phyloP scores from a whole-genome alignment of 2,329 filamentous ascomycete genomes.

The Cryphonectria carpinicola region DNA sequence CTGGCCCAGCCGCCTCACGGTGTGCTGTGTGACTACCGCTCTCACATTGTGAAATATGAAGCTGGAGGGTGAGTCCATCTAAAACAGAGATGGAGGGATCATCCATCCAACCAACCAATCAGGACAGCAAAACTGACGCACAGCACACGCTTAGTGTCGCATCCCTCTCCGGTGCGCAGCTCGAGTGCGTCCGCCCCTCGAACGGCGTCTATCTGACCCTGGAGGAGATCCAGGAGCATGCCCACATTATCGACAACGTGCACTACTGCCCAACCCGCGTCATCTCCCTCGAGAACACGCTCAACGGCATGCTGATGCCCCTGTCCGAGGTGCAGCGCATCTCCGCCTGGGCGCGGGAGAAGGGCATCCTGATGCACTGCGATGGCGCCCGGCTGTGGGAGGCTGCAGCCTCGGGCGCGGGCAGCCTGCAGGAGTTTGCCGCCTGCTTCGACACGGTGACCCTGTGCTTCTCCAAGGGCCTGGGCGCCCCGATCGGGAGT shows the following conservation, averaged over 20 bases:
- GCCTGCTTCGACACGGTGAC: slow-evolving; percentile 62
- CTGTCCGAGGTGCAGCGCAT: slow-evolving; percentile 73
- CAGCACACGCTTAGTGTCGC: slow-evolving; percentile 58
- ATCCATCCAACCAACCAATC: no score
- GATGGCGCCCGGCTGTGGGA: slow-evolving; percentile 59
- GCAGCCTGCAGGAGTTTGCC: slow-evolving; percentile 46
- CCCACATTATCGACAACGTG: slow-evolving; percentile 69
- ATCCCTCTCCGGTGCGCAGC: slow-evolving; percentile 70
- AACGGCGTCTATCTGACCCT: slow-evolving; percentile 78
- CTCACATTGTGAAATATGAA: slow-evolving; percentile 74
- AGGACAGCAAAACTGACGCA: not conserved
- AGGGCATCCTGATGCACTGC: slow-evolving; percentile 51
- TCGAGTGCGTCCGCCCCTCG: slow-evolving; percentile 66
- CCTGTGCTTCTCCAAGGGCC: slow-evolving; percentile 57
- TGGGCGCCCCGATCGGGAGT: slow-evolving; percentile 57
- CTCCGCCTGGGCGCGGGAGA: slow-evolving; percentile 65
- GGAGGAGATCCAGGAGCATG: slow-evolving; percentile 72
- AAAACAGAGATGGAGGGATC: not conserved
- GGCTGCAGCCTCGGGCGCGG: slow-evolving; percentile 48
- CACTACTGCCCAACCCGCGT: slow-evolving; percentile 80
- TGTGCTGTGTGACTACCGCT: slow-evolving; percentile 77
- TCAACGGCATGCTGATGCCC: slow-evolving; percentile 79
- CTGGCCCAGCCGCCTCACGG: slow-evolving; percentile 79
- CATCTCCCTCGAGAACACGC: slow-evolving; percentile 84
- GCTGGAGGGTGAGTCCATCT: slow-evolving; percentile 56